phyloP scores from a whole-genome alignment of 257 asterid genomes.

The Solanum chmielewskii region DNA sequence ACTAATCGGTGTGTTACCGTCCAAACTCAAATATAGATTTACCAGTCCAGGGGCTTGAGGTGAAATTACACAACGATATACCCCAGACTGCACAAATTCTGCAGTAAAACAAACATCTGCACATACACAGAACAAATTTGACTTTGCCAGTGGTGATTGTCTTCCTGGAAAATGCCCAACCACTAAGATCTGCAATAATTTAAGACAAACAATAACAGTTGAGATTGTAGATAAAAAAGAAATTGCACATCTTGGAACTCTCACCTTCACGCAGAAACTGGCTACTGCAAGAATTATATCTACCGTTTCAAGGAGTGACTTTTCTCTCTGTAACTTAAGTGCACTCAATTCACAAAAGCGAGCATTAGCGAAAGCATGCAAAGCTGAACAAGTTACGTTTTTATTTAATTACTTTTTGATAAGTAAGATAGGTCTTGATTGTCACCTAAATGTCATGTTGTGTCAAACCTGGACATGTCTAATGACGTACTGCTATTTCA shows the following conservation, averaged over 20 bases:
- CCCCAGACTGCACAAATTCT: conserved; percentile 66
- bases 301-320: not conserved
- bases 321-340: not conserved
- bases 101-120: conserved; percentile 53
- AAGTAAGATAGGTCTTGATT: not conserved
- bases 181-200: conserved; percentile 60
- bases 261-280: not conserved
- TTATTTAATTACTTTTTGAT: not conserved
- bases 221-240: not conserved
- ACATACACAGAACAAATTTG: conserved; percentile 52
- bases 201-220: not conserved
- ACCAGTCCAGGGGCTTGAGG: conserved; percentile 66
- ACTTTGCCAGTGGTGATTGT: conserved; percentile 21
- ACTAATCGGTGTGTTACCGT: conserved; percentile 74
- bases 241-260: not conserved
- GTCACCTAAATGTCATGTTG: not conserved
- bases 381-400: not conserved
- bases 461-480: not conserved
- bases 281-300: not conserved
- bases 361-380: not conserved
- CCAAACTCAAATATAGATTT: conserved; percentile 60
- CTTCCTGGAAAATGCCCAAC: conserved; percentile 57
- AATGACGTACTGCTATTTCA: not conserved
- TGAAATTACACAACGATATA: conserved; percentile 51
- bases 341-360: not conserved